Conservation (phyloP, 257 asterid genomes). For the Pogostemon cablin region DNA sequence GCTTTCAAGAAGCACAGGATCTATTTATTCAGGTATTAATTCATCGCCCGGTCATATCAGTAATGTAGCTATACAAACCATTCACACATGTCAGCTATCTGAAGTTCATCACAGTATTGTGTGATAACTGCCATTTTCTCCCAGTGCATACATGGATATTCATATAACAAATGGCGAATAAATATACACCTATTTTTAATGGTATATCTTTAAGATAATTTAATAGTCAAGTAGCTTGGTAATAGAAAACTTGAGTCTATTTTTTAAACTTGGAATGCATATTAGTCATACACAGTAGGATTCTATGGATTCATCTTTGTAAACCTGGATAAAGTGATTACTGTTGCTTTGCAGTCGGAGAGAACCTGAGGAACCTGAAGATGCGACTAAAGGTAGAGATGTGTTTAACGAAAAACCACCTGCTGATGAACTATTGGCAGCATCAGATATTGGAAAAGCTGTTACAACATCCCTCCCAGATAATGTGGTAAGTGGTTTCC, state of each 20-base stretch:
- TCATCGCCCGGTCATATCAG: not conserved
- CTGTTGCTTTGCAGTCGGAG: slow-evolving; percentile 62
- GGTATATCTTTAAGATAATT: slow-evolving; percentile 5
- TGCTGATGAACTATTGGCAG: slow-evolving; percentile 94
- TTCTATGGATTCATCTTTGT: not conserved
- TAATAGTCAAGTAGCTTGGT: slow-evolving; percentile 7
- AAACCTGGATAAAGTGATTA: slow-evolving; percentile 28
- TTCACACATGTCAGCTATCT: not conserved
- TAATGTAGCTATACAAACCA: slow-evolving; percentile 7
- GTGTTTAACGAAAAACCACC: slow-evolving; percentile 98
- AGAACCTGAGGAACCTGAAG: slow-evolving; percentile 99
- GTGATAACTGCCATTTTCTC: slow-evolving; percentile 11
- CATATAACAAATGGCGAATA: slow-evolving; percentile 9
- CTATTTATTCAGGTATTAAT: slow-evolving; percentile 84
- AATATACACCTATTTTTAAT: slow-evolving; percentile 6
- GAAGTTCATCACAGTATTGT: not conserved
- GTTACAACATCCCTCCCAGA: slow-evolving; percentile 92
- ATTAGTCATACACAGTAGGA: slow-evolving; percentile 3
- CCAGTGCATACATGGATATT: not conserved
- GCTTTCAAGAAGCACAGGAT: slow-evolving; percentile 98
- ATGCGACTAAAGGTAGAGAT: slow-evolving; percentile 95
- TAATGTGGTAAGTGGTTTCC: slow-evolving; percentile 70
- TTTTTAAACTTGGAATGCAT: not conserved
- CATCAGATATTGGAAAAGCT: slow-evolving; percentile 87
- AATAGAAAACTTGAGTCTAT: not conserved